Base-by-base conservation (phyloP, 768 basidiomycete species). In the Trametes maxima region DNA sequence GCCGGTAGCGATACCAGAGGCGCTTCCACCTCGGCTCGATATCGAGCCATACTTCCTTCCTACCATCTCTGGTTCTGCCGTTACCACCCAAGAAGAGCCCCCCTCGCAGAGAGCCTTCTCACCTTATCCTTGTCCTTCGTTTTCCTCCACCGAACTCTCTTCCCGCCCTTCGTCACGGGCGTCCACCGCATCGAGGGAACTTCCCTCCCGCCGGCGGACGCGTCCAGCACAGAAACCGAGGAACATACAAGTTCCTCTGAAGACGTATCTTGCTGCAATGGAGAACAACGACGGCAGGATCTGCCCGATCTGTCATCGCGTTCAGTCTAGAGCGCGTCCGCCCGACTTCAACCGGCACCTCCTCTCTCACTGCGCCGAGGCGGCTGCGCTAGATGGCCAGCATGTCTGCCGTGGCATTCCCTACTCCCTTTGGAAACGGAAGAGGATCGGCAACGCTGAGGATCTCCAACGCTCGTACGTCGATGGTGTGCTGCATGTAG, bases 311-410 rank as follows among this genome's bases (percentile, higher is more conserved):
- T 56, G 60, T 54, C 42, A 19, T 3, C 39, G 36, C 39, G 28
- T 17, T 5, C 54, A 55, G n/a, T 14, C 3, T 14, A n/a, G 36
- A 28, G 13, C 33, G 12, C 48, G 54, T n/a, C 2, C 5, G 24
- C 43, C 42, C 22, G 60, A 62, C 19, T 33, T 62, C 16, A 36
- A 16, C 13, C 54, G 60, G 8, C 60, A 62, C 24, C 16, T 55
- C 21, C 12, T 7, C 1, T 51, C 60, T 3, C 60, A 62, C 17
- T 56, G 39, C 19, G n/a, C 22, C 7, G 33, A 51, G 5, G 40
- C 5, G 14, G 13, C 14, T 13, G 40, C 40, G 40, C 14, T 42
- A 13, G 4, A 14, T n/a, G 40, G 4, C 40, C 14, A 42, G 40
- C 40, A 14, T 13, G 40, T 13, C 40, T 42, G 28, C n/a, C 40